Evolutionary conservation across 1,284 basidiomycete species (phyloP).

Genomic region (Phylloporus gajari): DNA sequence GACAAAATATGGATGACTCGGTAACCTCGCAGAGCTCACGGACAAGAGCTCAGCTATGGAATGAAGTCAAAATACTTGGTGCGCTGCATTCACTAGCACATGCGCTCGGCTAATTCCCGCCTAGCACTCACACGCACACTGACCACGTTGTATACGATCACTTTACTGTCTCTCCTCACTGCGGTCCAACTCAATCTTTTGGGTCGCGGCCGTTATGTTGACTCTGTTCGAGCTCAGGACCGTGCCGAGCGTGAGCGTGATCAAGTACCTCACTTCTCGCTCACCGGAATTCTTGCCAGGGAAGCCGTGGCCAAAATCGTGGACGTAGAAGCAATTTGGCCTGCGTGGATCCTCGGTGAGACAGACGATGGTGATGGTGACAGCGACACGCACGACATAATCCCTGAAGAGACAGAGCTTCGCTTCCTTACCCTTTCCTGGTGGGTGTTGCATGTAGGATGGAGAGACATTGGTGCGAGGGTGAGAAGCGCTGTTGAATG

Average conservation of each 20-base stretch:
- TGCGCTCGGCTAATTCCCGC: constrained; percentile 13
- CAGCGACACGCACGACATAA: constrained; percentile 37
- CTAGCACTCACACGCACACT: constrained; percentile 87
- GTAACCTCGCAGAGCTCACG: constrained; percentile 42
- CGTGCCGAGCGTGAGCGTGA: constrained; percentile 69
- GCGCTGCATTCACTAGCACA: constrained; percentile 32
- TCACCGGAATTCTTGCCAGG: constrained; percentile 36
- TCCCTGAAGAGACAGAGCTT: constrained; percentile 72
- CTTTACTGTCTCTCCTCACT: constrained; percentile 84
- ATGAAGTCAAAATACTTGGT: constrained; percentile 86
- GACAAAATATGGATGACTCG: constrained; percentile 17
- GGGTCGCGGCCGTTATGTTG: constrained; percentile 84
- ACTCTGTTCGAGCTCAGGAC: constrained; percentile 72
- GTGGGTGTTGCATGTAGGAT: constrained; percentile 92
- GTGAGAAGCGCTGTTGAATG: constrained; percentile 81
- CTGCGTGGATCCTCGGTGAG: constrained; percentile 35
- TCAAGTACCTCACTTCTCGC: constrained; percentile 34
- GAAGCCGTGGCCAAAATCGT: constrained; percentile 37
- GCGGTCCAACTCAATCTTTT: constrained; percentile 85
- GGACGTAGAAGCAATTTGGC: constrained; percentile 39
- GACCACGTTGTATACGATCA: constrained; percentile 84
- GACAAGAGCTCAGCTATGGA: constrained; percentile 81
- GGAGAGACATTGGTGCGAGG: constrained; percentile 82
- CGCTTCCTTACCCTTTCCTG: constrained; percentile 88
- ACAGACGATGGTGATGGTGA: constrained; percentile 24